Base-by-base conservation (phyloP, 2,329 filamentous ascomycete genomes). In the Basipetospora chlamydospora region DNA sequence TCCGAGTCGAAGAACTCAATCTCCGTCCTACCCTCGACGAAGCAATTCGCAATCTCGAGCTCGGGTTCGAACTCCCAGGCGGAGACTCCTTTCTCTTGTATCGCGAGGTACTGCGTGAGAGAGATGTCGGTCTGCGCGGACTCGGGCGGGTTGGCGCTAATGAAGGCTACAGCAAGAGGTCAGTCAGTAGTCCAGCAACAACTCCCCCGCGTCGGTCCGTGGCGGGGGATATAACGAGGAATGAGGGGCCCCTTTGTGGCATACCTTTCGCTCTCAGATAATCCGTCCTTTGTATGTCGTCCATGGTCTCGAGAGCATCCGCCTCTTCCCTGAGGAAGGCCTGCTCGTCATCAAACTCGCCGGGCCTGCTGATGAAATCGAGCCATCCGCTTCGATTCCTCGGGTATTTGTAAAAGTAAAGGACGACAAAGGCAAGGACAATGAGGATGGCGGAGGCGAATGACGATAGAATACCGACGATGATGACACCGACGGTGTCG, bases 31-130 rank as follows among this genome's bases (percentile, higher is more conserved):
- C 66, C 88, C 59, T 98, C 88, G 44, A 98, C 90, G 53, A 98
- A 98, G 58, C 90, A 98, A 59, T 96, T 96, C 46, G 90, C 90
- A 47, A 96, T 95, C 59, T 98, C 90, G 25, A 96, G 64, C 57
- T 98, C 90, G n/a, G 90, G 90, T 57, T 96, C 90, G 51, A 98
- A 98, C 57, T 98, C 90, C 90, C 90, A 98, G 6, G 90, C 90
- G 5, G 90, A 94, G n/a, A 98, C 88, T 35, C 90, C 90, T 58
- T 98, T 98, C 63, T 98, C 90, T 62, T 98, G 90, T 46, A 98
- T 98, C 28, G 90, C 90, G 41, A 98, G 71, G 55, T 94, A 96
- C 56, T 98, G 90, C 25, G 90, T 96, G 44, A 98, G 64, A 16
- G 90, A 96, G 45, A 98, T 98, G 54, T 98, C 90, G 46, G 90